Conservation (phyloP, 495 filamentous ascomycete genomes). For the Talaromyces liani region DNA sequence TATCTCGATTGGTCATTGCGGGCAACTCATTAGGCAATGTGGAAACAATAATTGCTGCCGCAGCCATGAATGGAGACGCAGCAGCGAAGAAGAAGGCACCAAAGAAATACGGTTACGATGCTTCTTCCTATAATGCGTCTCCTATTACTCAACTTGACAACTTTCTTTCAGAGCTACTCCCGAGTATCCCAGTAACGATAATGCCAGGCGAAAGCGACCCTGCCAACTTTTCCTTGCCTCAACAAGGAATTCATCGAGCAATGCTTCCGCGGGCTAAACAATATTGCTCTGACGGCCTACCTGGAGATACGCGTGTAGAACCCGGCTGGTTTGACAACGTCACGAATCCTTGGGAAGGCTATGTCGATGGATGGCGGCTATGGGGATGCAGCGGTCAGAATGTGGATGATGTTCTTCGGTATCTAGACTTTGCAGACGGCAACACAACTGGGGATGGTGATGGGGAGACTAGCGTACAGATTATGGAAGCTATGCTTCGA, state of each 20-base stretch:
- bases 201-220: slow-evolving; percentile 71
- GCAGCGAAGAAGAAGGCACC: slow-evolving; percentile 36
- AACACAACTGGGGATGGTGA: slow-evolving; percentile 24
- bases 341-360: slow-evolving; percentile 89
- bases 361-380: slow-evolving; percentile 79
- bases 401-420: slow-evolving; percentile 88
- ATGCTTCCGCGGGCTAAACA: slow-evolving; percentile 69
- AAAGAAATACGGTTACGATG: slow-evolving; percentile 95
- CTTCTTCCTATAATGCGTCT: slow-evolving; percentile 72
- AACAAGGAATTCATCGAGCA: slow-evolving; percentile 75
- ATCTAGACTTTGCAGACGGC: slow-evolving; percentile 47
- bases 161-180: slow-evolving; percentile 73
- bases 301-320: slow-evolving; percentile 37
- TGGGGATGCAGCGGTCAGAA: slow-evolving; percentile 86
- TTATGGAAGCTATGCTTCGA: slow-evolving; percentile 86
- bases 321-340: slow-evolving; percentile 78
- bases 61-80: slow-evolving; percentile 19
- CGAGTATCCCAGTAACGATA: slow-evolving; percentile 72
- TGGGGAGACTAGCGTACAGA: slow-evolving; percentile 63
- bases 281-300: slow-evolving; percentile 48
- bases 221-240: slow-evolving; percentile 71
- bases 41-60: slow-evolving; percentile 24
- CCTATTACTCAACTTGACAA: slow-evolving; percentile 78
- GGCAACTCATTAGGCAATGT: slow-evolving; percentile 75
- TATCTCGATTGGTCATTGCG: slow-evolving; percentile 82